phyloP scores from a whole-genome alignment of 129 eudicot species.

The Centrapalus pauciflorus region DNA sequence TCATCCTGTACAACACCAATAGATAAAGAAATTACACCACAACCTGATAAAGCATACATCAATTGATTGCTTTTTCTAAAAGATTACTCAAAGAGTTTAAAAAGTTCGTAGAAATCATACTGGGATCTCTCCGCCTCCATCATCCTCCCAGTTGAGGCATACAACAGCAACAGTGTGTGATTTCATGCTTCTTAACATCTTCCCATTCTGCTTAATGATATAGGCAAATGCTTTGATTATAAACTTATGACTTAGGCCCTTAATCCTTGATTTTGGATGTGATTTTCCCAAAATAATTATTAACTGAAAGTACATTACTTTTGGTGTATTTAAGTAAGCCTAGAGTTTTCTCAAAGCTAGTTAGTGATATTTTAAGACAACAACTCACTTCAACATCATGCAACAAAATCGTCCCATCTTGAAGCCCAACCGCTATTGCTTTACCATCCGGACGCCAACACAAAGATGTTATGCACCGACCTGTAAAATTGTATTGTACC shows the following conservation, averaged over 20 bases:
- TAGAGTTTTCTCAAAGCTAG: neutral
- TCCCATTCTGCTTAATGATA: conserved; percentile 68
- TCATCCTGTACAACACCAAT: conserved; percentile 43
- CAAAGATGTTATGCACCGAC: conserved; percentile 74
- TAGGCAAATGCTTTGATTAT: neutral
- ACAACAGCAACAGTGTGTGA: conserved; percentile 71
- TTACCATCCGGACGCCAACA: conserved; percentile 99
- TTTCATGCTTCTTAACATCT: conserved; percentile 75
- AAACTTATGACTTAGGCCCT: too few relatives aligned
- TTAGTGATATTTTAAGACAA: neutral
- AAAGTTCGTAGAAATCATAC: conserved; percentile 30
- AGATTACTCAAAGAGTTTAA: conserved; percentile 7
- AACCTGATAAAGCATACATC: neutral
- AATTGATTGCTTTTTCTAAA: conserved; percentile 18
- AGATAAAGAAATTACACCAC: neutral
- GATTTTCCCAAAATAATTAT: too few relatives aligned
- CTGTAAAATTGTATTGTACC: conserved; percentile 40
- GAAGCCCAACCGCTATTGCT: conserved; percentile 89
- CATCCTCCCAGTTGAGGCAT: conserved; percentile 90
- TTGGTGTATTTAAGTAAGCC: too few relatives aligned
- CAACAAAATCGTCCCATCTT: conserved; percentile 89
- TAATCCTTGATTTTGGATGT: too few relatives aligned
- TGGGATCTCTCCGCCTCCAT: conserved; percentile 33
- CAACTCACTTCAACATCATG: conserved; percentile 91
- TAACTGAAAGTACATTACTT: too few relatives aligned